phyloP scores from a whole-genome alignment of 2,329 filamentous ascomycete genomes.

The Botrytis sinoallii region DNA sequence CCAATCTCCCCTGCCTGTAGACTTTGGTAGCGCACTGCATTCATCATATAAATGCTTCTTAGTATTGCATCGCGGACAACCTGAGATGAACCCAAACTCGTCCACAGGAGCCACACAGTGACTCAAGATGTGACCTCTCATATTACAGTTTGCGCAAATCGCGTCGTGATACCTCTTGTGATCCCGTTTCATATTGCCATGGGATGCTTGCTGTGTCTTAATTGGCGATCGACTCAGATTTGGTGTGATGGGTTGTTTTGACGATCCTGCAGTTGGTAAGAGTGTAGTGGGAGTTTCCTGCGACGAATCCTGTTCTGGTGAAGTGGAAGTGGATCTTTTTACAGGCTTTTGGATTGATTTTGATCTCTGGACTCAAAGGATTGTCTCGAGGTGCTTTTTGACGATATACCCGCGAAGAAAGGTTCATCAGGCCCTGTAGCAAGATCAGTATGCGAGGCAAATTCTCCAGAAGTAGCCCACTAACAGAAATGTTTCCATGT shows the following conservation, averaged over 20 bases:
- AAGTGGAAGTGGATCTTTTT: neutral
- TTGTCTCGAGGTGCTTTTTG: too few relatives aligned
- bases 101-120: neutral
- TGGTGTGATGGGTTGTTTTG: too few relatives aligned
- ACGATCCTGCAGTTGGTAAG: neutral
- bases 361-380: too few relatives aligned
- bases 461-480: neutral
- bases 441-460: neutral
- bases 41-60: neutral
- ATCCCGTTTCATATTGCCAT: neutral
- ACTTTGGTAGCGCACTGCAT: neutral
- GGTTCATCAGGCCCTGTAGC: neutral
- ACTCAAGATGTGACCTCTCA: neutral
- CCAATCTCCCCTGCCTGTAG: neutral
- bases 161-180: neutral
- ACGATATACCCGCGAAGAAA: neutral
- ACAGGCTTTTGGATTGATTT: neutral
- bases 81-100: conserved; percentile 4
- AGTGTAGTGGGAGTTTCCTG: neutral
- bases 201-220: neutral
- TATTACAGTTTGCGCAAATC: neutral
- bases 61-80: neutral
- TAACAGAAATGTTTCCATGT: conserved; percentile 1
- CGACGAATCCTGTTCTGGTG: neutral
- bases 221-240: neutral